Percentiles rank a stretch among this genome's conserved stretches.
Conservation (phyloP, 495 filamentous ascomycete genomes). For the Aspergillus cavernicola region DNA sequence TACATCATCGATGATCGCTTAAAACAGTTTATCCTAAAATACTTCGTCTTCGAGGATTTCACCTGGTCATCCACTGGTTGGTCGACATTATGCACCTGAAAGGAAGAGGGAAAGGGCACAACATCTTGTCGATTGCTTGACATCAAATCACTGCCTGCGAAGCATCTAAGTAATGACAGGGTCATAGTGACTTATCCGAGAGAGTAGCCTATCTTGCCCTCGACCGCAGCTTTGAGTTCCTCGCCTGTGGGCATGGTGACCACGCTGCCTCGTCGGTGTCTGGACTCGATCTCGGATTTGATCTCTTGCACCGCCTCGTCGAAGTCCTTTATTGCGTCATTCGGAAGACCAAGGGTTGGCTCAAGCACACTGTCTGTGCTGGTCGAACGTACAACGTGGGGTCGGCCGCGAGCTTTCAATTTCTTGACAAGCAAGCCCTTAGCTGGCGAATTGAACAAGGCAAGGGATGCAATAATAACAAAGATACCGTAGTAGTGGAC, state of each 20-base stretch:
- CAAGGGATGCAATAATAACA: constrained; percentile 58
- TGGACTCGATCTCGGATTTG: constrained; percentile 61
- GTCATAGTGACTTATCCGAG: constrained; percentile 12
- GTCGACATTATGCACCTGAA: background rate
- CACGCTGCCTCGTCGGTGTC: constrained; percentile 49
- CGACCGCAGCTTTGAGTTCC: constrained; percentile 45
- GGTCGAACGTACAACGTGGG: constrained; percentile 24
- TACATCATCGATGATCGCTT: background rate
- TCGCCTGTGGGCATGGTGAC: constrained; percentile 45
- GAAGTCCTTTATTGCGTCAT: constrained; percentile 71
- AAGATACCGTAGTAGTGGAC: constrained; percentile 88
- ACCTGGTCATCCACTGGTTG: background rate
- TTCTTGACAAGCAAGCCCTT: constrained; percentile 55
- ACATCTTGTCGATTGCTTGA: too few species aligned
- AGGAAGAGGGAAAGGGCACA: background rate
- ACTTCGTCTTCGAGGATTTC: background rate
- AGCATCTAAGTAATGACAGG: background rate
- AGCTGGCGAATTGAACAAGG: constrained; percentile 76
- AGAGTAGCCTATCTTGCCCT: constrained; percentile 43
- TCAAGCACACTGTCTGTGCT: constrained; percentile 36
- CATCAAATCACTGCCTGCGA: too few species aligned
- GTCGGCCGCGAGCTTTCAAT: constrained; percentile 55
- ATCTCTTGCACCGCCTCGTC: constrained; percentile 78
- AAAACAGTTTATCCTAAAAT: background rate
- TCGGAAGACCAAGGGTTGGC: constrained; percentile 70